Evolutionary conservation across 1,284 basidiomycete species (phyloP).

Genomic region (Cryptococcus sp.): DNA sequence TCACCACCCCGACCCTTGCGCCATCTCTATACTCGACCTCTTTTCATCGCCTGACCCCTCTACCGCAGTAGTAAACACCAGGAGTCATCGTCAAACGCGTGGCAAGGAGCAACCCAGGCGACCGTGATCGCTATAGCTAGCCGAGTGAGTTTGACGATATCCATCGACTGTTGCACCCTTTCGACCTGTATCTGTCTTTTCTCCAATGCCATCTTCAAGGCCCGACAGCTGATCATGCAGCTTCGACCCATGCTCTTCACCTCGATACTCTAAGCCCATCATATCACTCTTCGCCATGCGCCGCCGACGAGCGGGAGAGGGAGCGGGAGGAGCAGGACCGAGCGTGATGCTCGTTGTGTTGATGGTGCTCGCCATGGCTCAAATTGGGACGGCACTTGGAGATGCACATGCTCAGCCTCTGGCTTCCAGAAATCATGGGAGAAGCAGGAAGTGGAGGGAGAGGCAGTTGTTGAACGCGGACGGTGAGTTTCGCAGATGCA

Average conservation of each 20-base stretch:
- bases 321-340: neutral
- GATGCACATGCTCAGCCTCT: neutral
- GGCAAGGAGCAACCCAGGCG: too few species aligned
- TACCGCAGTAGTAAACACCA: too few species aligned
- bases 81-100: too few species aligned
- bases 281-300: neutral
- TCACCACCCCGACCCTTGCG: too few species aligned
- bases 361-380: neutral
- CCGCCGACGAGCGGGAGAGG: neutral
- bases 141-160: too few species aligned
- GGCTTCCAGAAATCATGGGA: neutral
- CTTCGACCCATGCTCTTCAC: neutral
- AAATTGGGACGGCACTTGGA: neutral
- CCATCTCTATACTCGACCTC: too few species aligned
- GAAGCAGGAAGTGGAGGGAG: slow-evolving; percentile 3
- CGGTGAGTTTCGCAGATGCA: neutral
- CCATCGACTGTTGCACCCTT: neutral
- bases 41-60: too few species aligned
- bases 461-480: slow-evolving; percentile 1
- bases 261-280: neutral
- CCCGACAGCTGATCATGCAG: neutral
- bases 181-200: neutral
- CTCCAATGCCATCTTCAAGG: too few species aligned
- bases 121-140: too few species aligned
- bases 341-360: neutral